These are phyloP conservation scores for Pilobolus umbonatus DNA, from an alignment of 192 early-diverging fungal species.

Conservation along the genomic window DNA sequence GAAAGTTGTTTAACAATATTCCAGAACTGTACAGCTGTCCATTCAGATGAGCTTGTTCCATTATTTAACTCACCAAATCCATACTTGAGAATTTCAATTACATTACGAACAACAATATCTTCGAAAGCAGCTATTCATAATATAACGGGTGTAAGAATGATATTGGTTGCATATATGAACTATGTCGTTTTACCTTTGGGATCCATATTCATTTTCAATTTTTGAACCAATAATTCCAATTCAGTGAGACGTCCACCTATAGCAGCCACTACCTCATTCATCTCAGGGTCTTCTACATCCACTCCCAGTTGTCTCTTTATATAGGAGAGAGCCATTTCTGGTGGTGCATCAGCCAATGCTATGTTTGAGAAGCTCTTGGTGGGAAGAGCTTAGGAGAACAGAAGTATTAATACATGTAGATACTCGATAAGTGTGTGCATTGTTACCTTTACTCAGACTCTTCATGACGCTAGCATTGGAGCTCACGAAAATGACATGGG, in stretches of 20 bases:
- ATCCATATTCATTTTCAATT: slow-evolving; percentile 68
- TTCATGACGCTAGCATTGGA: slow-evolving; percentile 66
- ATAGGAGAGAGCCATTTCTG: slow-evolving; percentile 56
- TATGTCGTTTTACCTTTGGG: slow-evolving; percentile 63
- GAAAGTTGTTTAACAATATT: slow-evolving; percentile 70
- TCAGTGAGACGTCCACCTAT: slow-evolving; percentile 92
- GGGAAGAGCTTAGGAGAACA: slow-evolving; percentile 49
- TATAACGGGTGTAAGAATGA: too few relatives aligned
- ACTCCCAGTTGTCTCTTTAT: slow-evolving; percentile 45
- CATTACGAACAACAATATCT: slow-evolving; percentile 74
- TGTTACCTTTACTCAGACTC: slow-evolving; percentile 62
- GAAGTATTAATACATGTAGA: background rate
- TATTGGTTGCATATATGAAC: too few relatives aligned
- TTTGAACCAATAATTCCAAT: slow-evolving; percentile 83
- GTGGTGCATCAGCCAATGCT: slow-evolving; percentile 64
- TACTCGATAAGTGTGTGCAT: background rate
- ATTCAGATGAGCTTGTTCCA: slow-evolving; percentile 42
- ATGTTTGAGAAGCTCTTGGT: slow-evolving; percentile 64
- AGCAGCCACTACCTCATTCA: slow-evolving; percentile 50
- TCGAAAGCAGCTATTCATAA: slow-evolving; percentile 61
- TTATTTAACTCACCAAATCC: slow-evolving; percentile 68
- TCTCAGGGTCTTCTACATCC: slow-evolving; percentile 23
- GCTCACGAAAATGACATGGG: slow-evolving; percentile 87
- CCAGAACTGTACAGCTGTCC: slow-evolving; percentile 93
- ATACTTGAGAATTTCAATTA: slow-evolving; percentile 85